These are phyloP conservation scores for Claviceps africana DNA, from an alignment of 2,329 filamentous ascomycete species.

Conservation along the genomic window DNA sequence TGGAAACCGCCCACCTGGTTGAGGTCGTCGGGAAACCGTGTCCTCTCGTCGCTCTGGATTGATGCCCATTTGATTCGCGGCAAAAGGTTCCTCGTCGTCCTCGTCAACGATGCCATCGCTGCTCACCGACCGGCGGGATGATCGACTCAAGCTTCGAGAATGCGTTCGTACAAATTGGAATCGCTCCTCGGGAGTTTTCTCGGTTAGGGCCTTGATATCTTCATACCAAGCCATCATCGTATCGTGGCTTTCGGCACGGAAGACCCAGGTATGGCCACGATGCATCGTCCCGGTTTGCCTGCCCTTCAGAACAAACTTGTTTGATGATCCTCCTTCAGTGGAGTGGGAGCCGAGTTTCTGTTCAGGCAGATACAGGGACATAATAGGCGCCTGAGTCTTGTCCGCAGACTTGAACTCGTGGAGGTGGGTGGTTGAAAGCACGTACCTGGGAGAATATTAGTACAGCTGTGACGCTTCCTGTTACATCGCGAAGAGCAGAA, in stretches of 20 bases:
- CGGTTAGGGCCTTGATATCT: constrained; percentile 79
- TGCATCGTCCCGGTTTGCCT: constrained; percentile 89
- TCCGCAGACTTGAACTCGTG: constrained; percentile 99
- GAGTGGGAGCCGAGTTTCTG: constrained; percentile 94
- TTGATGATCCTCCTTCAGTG: constrained; percentile 64
- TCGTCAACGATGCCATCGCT: constrained; percentile 70
- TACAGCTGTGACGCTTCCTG: background rate
- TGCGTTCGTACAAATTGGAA: constrained; percentile 77
- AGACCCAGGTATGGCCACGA: constrained; percentile 61
- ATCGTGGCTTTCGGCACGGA: constrained; percentile 62
- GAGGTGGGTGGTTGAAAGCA: constrained; percentile 87
- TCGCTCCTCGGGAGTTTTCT: constrained; percentile 76
- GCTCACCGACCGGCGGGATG: constrained; percentile 47
- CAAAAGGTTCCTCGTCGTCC: constrained; percentile 51
- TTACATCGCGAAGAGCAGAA: constrained; percentile 5
- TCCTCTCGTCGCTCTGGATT: constrained; percentile 36
- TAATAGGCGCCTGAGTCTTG: constrained; percentile 77
- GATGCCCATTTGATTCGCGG: constrained; percentile 30
- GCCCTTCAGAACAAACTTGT: constrained; percentile 97
- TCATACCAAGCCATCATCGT: constrained; percentile 97
- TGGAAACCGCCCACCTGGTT: constrained; percentile 93
- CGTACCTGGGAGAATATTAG: constrained; percentile 51
- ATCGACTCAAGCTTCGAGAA: constrained; percentile 60
- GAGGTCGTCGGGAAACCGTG: constrained; percentile 49
- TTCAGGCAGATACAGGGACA: constrained; percentile 90